Evolutionary conservation across 2,329 filamentous ascomycete genomes (phyloP).

Genomic region (Stachybotrys echinatus): DNA sequence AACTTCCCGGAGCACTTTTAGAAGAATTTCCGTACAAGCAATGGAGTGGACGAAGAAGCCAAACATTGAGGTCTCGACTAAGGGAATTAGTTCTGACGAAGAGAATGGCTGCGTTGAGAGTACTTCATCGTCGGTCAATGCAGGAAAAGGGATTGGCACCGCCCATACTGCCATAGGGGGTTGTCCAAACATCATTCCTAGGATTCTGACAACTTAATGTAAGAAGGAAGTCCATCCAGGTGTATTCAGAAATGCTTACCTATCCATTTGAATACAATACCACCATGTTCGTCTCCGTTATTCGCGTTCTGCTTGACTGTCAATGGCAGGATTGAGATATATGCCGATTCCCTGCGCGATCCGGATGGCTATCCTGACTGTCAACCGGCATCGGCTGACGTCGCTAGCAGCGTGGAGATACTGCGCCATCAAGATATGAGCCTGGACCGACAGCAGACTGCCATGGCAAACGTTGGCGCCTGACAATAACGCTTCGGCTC

Average conservation of each 20-base stretch:
- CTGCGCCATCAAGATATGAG: not conserved
- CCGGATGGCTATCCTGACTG: not conserved
- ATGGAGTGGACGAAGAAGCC: not conserved
- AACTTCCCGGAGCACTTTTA: not conserved
- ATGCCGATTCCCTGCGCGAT: not conserved
- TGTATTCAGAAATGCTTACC: not conserved
- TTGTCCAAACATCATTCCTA: not conserved
- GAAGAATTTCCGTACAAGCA: not conserved
- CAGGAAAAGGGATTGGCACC: not conserved
- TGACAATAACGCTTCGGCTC: not conserved
- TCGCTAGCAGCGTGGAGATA: not conserved
- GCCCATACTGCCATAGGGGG: not conserved
- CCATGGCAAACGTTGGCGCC: not conserved
- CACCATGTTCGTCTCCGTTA: not conserved
- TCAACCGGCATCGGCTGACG: not conserved
- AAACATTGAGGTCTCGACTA: not conserved
- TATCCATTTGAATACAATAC: not conserved
- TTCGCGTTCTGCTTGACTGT: not conserved
- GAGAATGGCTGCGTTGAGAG: not conserved
- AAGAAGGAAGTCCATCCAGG: no score
- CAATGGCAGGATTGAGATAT: not conserved
- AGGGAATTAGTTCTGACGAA: not conserved
- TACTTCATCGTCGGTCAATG: not conserved
- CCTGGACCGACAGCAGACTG: not conserved
- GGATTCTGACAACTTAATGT: not conserved